Base-by-base conservation (phyloP, 106 monocot genomes). In the Platanthera guangdongensis region DNA sequence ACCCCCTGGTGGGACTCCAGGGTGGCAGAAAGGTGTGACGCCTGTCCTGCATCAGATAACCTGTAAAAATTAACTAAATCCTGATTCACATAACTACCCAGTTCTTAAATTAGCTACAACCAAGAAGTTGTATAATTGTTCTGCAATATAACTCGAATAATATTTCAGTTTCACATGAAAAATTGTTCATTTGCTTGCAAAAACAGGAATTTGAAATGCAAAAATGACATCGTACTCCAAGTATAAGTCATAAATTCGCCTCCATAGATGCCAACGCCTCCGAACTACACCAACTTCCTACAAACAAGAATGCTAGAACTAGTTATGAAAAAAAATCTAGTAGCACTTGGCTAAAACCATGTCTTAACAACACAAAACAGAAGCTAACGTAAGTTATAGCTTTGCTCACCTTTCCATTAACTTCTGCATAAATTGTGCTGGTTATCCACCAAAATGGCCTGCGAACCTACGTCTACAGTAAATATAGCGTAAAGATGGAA, bases 371-470 rank as follows among this genome's bases (percentile, higher is more conserved):
- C 65, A 60, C 18, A 65, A 32, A 15, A 70, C 47, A 70, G 1
- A 46, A 70, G 11, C 51, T 4, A n/a, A 39, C 28, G 68, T 13
- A 9, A 15, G 21, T 55, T 48, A 53, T 12, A 15, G 12, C 22
- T 39, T 65, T 53, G 62, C 87, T 74, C 84, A 99, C 97, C 91
- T 99, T 92, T 75, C 94, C 94, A 84, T 94, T 85, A 72, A 99
- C 88, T 86, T 99, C 97, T 64, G 82, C 94, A 84, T 94, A 99
- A 62, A 99, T 99, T 50, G 89, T 83, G 84, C 97, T 99, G 77
- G 94, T 99, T 78, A 99, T 94, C 89, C 78, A 89, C 94, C 94
- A 99, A 90, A 99, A 87, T 76, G 97, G 97, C 78, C 94, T 88
- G 80, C 91, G 91, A 77, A 99, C 88, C 97, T 99, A 86, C 82